phyloP scores from a whole-genome alignment of 1,284 basidiomycete species.

The Leccinum insolens region DNA sequence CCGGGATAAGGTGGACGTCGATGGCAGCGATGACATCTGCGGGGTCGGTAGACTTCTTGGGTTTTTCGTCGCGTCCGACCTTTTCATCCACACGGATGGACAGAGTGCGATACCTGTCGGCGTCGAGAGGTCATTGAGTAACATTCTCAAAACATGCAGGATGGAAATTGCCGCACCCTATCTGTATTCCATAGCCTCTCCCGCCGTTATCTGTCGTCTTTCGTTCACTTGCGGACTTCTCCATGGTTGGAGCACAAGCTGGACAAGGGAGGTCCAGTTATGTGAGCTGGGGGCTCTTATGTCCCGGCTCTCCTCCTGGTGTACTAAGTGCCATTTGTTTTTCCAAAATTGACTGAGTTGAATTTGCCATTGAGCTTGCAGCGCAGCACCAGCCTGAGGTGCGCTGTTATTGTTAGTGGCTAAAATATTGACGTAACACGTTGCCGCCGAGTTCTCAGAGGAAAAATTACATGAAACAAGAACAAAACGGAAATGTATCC shows the following conservation, averaged over 20 bases:
- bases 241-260: neutral
- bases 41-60: neutral
- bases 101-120: neutral
- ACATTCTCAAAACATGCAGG: neutral
- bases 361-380: neutral
- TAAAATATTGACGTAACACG: neutral
- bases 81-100: neutral
- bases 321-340: neutral
- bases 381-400: neutral
- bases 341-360: neutral
- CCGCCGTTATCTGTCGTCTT: neutral
- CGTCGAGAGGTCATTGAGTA: neutral
- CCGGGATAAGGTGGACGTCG: neutral
- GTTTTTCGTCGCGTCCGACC: neutral
- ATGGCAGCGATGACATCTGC: neutral
- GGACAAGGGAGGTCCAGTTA: neutral
- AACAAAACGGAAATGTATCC: too few species aligned
- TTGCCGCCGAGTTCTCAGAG: neutral
- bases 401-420: neutral
- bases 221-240: neutral
- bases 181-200: conserved; percentile 1
- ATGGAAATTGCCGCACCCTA: neutral
- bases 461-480: neutral
- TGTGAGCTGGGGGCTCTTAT: neutral
- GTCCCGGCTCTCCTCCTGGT: neutral